These are phyloP conservation scores for Ceriops decandra DNA, from an alignment of 345 rosid genomes.

Conservation along the genomic window DNA sequence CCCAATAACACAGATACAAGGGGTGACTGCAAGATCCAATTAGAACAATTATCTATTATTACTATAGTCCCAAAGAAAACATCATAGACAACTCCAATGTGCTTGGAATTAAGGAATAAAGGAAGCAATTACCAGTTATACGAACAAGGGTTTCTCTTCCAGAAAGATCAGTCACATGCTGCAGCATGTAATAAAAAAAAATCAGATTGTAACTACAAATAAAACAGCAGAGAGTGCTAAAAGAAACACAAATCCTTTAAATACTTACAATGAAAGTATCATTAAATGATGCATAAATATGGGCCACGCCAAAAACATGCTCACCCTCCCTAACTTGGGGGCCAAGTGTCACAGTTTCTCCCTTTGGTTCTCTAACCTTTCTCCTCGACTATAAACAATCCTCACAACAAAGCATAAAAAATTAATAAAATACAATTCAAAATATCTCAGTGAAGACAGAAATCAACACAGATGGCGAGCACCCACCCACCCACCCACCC, in stretches of 20 bases:
- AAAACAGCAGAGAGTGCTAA: not conserved
- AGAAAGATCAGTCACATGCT: slow-evolving; percentile 90
- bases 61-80: no score
- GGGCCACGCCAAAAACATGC: slow-evolving; percentile 30
- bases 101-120: not conserved
- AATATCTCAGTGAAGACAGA: not conserved
- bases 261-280: slow-evolving; percentile 59
- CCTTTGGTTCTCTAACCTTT: slow-evolving; percentile 35
- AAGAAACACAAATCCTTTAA: not conserved
- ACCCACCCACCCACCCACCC: no score
- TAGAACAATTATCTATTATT: no score
- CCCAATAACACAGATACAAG: no score
- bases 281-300: slow-evolving; percentile 21
- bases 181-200: slow-evolving; percentile 18
- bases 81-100: not conserved
- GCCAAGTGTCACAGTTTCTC: slow-evolving; percentile 32
- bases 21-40: no score
- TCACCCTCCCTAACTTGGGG: slow-evolving; percentile 31
- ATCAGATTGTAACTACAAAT: not conserved
- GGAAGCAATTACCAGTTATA: slow-evolving; percentile 52
- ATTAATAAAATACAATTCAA: not conserved
- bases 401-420: not conserved
- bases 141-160: slow-evolving; percentile 93
- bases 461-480: not conserved
- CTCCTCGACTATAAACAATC: slow-evolving; percentile 11